Conservation (phyloP, 345 rosid genomes). For the Citrus australasica region DNA sequence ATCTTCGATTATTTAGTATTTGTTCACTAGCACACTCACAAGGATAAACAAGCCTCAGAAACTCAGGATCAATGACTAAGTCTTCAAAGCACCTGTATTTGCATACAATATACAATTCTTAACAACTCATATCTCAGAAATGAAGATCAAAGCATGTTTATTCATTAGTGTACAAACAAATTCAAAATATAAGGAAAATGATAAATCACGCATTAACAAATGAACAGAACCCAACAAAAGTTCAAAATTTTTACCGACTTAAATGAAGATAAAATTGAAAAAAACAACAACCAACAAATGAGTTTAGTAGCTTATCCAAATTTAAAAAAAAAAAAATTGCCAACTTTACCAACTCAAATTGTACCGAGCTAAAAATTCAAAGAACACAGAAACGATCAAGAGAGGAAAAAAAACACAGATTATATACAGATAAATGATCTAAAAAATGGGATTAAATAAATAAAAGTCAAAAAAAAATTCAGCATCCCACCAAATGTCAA, state of each 20-base stretch:
- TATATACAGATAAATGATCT: slow-evolving; percentile 3
- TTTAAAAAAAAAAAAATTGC: neutral
- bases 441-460: neutral
- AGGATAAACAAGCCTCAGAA: neutral
- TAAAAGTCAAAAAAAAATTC: neutral
- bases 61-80: neutral
- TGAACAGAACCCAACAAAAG: neutral
- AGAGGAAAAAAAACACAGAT: neutral
- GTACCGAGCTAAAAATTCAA: neutral
- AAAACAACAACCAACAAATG: neutral
- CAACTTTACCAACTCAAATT: neutral
- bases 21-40: neutral
- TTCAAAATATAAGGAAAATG: neutral
- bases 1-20: no score
- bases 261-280: neutral
- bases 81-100: neutral
- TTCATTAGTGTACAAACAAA: neutral
- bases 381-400: neutral
- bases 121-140: neutral
- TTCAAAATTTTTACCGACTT: neutral
- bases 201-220: neutral
- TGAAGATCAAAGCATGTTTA: neutral
- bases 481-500: slow-evolving; percentile 9
- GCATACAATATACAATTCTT: neutral
- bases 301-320: neutral